Evolutionary conservation across 345 rosid genomes (phyloP).

Genomic region (Populus deltoides): DNA sequence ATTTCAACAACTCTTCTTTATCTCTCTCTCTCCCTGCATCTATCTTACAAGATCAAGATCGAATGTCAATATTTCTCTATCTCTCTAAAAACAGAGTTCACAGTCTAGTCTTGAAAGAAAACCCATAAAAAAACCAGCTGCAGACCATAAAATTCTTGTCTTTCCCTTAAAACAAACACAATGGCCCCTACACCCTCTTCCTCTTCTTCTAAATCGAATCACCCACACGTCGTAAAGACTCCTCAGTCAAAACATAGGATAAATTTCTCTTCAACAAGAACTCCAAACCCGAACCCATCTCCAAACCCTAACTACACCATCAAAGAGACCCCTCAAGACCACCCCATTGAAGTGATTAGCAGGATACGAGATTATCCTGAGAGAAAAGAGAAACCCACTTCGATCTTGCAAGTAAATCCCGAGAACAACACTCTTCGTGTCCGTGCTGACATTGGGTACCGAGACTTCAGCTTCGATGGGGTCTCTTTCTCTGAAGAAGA

Average conservation of each 20-base stretch:
- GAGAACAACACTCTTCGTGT: constrained; percentile 61
- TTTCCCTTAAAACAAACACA: neutral
- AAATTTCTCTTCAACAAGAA: constrained; percentile 44
- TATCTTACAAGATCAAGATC: too few relatives aligned
- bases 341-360: constrained; percentile 87
- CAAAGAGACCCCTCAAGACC: constrained; percentile 57
- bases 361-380: constrained; percentile 70
- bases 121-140: neutral
- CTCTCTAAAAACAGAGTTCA: neutral
- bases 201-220: constrained; percentile 41
- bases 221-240: constrained; percentile 35
- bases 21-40: neutral
- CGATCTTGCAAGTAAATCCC: constrained; percentile 57
- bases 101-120: neutral
- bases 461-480: constrained; percentile 87
- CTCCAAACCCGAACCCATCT: constrained; percentile 38
- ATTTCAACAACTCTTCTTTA: neutral
- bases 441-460: constrained; percentile 81
- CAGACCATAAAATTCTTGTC: neutral
- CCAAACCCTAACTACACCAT: constrained; percentile 42
- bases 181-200: constrained; percentile 89
- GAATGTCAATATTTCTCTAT: constrained; percentile 3
- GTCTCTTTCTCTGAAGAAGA: constrained; percentile 79
- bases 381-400: constrained; percentile 48
- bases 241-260: constrained; percentile 77